Percentiles rank a stretch among this genome's conserved stretches.
Conservation (phyloP, 441 rosid genomes). For the Jatropha multifida region DNA sequence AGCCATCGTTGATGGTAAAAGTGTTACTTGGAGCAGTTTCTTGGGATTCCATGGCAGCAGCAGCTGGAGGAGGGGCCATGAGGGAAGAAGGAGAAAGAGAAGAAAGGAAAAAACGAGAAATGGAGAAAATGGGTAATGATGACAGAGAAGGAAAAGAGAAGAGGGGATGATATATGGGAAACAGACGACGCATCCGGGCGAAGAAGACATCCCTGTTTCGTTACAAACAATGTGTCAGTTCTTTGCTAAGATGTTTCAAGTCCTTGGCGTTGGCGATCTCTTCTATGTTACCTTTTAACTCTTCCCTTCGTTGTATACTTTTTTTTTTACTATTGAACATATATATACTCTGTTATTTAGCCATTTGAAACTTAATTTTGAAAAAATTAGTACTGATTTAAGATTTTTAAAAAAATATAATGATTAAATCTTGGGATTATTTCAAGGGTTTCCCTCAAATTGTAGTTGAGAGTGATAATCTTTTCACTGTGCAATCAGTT, state of each 20-base stretch:
- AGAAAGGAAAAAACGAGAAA: slow-evolving; percentile 20
- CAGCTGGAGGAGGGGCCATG: slow-evolving; percentile 43
- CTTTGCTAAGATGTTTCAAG: slow-evolving; percentile 12
- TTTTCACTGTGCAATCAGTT: no score
- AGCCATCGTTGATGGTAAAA: not conserved
- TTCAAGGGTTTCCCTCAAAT: no score
- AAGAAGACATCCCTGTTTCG: slow-evolving; percentile 49
- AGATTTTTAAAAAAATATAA: no score
- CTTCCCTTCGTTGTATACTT: no score
- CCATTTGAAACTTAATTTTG: no score
- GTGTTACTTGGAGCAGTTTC: slow-evolving; percentile 10
- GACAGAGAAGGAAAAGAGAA: slow-evolving; percentile 24
- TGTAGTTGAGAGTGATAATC: no score
- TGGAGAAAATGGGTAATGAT: slow-evolving; percentile 18
- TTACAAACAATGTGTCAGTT: slow-evolving; percentile 27
- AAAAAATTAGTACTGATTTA: no score
- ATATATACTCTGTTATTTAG: no score
- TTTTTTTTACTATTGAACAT: not conserved
- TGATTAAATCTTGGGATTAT: no score
- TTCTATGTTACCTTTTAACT: slow-evolving; percentile 26
- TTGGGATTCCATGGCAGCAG: slow-evolving; percentile 28
- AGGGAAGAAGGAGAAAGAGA: slow-evolving; percentile 8
- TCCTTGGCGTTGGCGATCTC: slow-evolving; percentile 63
- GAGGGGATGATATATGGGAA: slow-evolving; percentile 33
- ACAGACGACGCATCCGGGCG: slow-evolving; percentile 40